phyloP scores from a whole-genome alignment of 2,329 filamentous ascomycete species.

The Trichoderma sp. region DNA sequence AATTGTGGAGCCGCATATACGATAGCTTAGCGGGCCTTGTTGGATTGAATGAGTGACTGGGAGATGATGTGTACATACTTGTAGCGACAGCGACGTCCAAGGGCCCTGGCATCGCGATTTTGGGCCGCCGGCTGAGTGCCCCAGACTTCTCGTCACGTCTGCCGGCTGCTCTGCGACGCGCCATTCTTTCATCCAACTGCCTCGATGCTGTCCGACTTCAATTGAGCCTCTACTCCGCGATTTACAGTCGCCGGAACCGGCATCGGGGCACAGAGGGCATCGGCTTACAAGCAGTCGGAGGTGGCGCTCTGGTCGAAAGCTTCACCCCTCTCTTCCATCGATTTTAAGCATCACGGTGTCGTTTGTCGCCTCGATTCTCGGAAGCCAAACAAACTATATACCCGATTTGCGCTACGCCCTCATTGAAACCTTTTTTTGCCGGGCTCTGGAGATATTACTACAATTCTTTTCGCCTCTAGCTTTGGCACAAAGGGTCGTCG shows the following conservation, averaged over 20 bases:
- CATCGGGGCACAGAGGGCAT: conserved; percentile 15
- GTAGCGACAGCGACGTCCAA: conserved; percentile 1
- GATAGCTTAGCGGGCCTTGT: conserved; percentile 9
- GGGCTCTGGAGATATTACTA: neutral
- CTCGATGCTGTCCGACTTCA: conserved; percentile 2
- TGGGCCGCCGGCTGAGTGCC: neutral
- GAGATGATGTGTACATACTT: conserved; percentile 4
- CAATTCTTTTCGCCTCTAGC: neutral
- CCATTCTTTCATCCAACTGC: neutral
- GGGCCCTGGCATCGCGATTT: conserved; percentile 17
- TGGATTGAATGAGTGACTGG: conserved; percentile 10
- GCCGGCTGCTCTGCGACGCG: neutral
- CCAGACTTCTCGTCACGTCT: neutral
- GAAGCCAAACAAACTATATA: conserved; percentile 12
- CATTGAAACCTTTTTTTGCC: conserved; percentile 11
- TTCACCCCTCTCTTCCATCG: conserved; percentile 19
- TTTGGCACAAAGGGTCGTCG: neutral
- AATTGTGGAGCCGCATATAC: conserved; percentile 26
- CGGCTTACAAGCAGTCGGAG: conserved; percentile 7
- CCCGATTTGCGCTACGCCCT: conserved; percentile 18
- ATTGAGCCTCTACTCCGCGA: conserved; percentile 8
- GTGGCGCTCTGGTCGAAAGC: conserved; percentile 22
- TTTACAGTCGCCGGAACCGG: conserved; percentile 20
- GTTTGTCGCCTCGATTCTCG: conserved; percentile 11
- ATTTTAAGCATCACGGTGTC: conserved; percentile 5